phyloP scores from a whole-genome alignment of 371 early-diverging fungal species.

The Cokeromyces recurvatus region DNA sequence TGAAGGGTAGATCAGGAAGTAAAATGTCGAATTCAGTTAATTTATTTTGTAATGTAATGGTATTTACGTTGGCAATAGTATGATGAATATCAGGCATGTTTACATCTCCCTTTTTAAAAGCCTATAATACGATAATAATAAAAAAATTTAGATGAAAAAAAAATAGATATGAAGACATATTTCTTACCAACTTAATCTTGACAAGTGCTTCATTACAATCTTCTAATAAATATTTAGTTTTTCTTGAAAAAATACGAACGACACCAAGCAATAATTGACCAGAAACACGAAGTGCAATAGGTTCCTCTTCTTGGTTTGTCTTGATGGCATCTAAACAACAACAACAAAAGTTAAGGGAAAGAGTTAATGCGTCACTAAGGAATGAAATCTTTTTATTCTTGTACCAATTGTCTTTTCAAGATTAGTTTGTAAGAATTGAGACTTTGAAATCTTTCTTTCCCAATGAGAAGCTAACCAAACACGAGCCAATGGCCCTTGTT shows the following conservation, averaged over 20 bases:
- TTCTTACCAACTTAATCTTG: conserved; percentile 90
- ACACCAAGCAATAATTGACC: conserved; percentile 98
- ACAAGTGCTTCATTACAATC: conserved; percentile 96
- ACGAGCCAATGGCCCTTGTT: conserved; percentile 90
- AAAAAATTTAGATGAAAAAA: too few species aligned
- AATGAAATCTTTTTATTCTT: too few species aligned
- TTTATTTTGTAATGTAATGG: conserved; percentile 86
- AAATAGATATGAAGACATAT: too few species aligned
- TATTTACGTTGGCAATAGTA: conserved; percentile 63
- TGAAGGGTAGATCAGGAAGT: conserved; percentile 70
- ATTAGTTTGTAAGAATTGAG: conserved; percentile 89
- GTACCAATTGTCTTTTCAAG: conserved; percentile 81
- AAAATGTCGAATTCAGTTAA: conserved; percentile 89
- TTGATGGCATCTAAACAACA: conserved; percentile 73
- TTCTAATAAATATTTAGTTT: conserved; percentile 94
- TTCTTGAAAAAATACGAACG: conserved; percentile 92
- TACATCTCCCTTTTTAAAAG: conserved; percentile 82
- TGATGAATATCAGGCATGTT: conserved; percentile 79
- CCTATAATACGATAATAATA: conserved; percentile 36
- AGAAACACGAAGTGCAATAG: conserved; percentile 90
- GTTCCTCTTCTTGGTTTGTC: conserved; percentile 69
- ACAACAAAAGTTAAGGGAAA: not conserved
- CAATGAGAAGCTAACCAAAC: conserved; percentile 98
- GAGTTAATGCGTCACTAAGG: too few species aligned
- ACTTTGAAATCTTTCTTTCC: conserved; percentile 95